These are phyloP conservation scores for Cicer cuneatum DNA, from an alignment of 306 rosid genomes.

Conservation along the genomic window DNA sequence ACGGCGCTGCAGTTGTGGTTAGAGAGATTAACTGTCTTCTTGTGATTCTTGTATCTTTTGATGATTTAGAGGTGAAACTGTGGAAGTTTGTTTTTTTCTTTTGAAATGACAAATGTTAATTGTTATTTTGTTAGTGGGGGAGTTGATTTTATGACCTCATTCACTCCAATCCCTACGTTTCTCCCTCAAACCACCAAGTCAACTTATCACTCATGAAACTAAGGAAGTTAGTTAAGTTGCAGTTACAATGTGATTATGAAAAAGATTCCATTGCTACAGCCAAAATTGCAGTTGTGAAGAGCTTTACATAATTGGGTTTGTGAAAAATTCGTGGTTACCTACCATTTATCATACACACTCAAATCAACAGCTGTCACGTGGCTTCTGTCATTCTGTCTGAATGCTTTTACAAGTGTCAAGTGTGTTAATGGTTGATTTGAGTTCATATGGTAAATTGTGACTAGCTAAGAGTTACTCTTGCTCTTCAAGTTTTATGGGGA, in stretches of 20 bases:
- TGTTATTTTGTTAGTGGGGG: no score
- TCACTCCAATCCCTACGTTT: no score
- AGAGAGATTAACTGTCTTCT: neutral
- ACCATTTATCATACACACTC: neutral
- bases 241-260: neutral
- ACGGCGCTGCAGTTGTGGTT: no score
- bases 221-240: neutral
- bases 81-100: neutral
- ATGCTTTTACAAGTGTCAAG: neutral
- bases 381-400: neutral
- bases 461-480: neutral
- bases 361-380: neutral
- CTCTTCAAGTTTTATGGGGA: neutral
- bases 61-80: neutral
- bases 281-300: neutral
- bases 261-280: neutral
- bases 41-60: neutral
- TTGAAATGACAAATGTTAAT: no score
- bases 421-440: conserved; percentile 8
- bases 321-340: neutral
- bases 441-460: neutral
- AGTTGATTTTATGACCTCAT: no score
- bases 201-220: neutral
- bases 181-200: no score
- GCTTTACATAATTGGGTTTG: neutral